A percentile compares a stretch with the other conserved stretches of the same genome.
These are phyloP conservation scores for Rhodotorula sp. DNA, from an alignment of 1,284 basidiomycete genomes.

Conservation along the genomic window DNA sequence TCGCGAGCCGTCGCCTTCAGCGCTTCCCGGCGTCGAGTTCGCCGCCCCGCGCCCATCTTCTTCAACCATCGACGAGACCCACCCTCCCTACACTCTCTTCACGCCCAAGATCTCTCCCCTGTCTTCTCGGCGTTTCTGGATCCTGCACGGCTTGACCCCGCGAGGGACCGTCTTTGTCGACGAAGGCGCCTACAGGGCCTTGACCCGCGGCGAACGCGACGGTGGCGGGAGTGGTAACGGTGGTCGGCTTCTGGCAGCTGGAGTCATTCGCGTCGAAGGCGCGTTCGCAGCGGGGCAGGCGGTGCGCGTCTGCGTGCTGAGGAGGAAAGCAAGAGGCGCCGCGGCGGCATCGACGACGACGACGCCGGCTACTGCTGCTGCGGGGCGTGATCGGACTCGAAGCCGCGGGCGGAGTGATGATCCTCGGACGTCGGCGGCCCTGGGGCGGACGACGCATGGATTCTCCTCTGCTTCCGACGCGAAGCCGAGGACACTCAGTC, in stretches of 20 bases:
- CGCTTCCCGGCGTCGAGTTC: conserved; percentile 32
- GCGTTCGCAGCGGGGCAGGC: conserved; percentile 92
- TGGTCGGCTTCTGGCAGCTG: conserved; percentile 83
- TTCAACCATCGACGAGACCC: background rate
- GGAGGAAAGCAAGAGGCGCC: conserved; percentile 42
- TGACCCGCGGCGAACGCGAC: conserved; percentile 57
- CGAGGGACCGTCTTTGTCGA: conserved; percentile 86
- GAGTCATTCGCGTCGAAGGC: conserved; percentile 81
- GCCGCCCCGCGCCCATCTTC: conserved; percentile 3
- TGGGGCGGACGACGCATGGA: background rate
- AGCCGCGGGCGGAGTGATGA: background rate
- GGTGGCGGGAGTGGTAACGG: conserved; percentile 64
- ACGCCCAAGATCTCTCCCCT: conserved; percentile 69
- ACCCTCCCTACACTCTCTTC: conserved; percentile 84
- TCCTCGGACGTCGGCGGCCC: background rate
- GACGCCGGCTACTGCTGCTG: conserved; percentile 14
- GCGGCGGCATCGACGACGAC: conserved; percentile 32
- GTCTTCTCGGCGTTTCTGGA: conserved; percentile 92
- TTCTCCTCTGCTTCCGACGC: background rate
- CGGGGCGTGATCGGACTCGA: background rate
- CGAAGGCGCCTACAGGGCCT: conserved; percentile 78
- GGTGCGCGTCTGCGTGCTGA: conserved; percentile 73
- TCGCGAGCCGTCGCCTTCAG: background rate
- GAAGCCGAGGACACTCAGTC: background rate
- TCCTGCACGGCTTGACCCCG: conserved; percentile 84